A percentile compares a stretch with the other conserved stretches of the same genome.
Evolutionary conservation across 2,329 filamentous ascomycete genomes (phyloP).

Genomic region (Trichophyton verrucosum): DNA sequence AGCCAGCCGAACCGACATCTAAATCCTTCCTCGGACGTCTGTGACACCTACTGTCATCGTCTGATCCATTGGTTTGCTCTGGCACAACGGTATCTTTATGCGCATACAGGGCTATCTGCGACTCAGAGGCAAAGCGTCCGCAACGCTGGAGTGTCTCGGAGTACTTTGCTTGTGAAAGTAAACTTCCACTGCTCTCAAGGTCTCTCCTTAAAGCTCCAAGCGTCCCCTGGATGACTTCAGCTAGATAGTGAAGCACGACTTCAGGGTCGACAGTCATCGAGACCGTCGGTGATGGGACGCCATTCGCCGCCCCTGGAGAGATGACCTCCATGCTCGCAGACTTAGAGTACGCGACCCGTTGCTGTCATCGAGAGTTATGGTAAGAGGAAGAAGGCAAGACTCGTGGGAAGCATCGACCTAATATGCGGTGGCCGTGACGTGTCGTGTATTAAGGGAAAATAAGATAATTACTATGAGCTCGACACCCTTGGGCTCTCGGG

Average conservation of each 20-base stretch:
- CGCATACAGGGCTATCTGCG: slow-evolving; percentile 78
- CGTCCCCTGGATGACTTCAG: slow-evolving; percentile 57
- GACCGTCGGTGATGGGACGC: slow-evolving; percentile 10
- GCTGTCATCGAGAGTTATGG: slow-evolving; percentile 23
- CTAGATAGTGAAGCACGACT: slow-evolving; percentile 59
- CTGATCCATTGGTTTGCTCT: slow-evolving; percentile 31
- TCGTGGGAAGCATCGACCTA: slow-evolving; percentile 13
- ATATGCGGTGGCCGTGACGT: slow-evolving; percentile 11
- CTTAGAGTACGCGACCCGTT: slow-evolving; percentile 16
- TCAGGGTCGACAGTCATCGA: slow-evolving; percentile 47
- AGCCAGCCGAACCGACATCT: neutral
- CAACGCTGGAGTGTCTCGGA: slow-evolving; percentile 77
- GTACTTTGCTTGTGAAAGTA: slow-evolving; percentile 61
- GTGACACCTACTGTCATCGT: slow-evolving; percentile 28
- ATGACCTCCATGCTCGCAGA: slow-evolving; percentile 16
- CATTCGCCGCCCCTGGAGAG: slow-evolving; percentile 16
- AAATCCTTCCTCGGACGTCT: neutral
- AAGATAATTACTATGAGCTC: neutral
- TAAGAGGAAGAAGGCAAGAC: slow-evolving; percentile 6
- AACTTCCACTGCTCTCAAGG: slow-evolving; percentile 65
- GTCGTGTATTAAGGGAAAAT: neutral
- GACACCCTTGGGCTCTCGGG: neutral
- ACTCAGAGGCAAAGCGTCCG: slow-evolving; percentile 76
- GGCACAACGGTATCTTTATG: slow-evolving; percentile 50
- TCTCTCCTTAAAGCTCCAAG: slow-evolving; percentile 66